phyloP scores from a whole-genome alignment of 1,284 basidiomycete genomes.

The Irpex lacteus region DNA sequence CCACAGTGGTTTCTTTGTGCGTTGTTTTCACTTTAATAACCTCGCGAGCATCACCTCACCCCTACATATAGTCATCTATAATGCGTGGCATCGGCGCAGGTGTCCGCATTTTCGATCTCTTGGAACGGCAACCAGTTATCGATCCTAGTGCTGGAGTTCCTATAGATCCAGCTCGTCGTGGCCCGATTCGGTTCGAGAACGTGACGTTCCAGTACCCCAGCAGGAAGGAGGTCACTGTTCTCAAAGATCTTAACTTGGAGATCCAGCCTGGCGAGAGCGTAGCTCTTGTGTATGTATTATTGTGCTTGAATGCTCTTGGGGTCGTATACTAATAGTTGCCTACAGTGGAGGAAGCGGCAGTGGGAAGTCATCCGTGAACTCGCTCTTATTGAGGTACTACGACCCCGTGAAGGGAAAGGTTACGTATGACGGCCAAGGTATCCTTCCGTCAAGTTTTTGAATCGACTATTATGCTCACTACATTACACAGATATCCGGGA shows the following conservation, averaged over 20 bases:
- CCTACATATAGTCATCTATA: constrained; percentile 59
- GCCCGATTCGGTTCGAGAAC: constrained; percentile 73
- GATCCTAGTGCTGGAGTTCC: constrained; percentile 58
- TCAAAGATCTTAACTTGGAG: constrained; percentile 78
- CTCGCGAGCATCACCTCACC: neutral
- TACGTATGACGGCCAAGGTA: constrained; percentile 86
- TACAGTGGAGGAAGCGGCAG: constrained; percentile 81
- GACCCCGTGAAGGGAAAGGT: constrained; percentile 84
- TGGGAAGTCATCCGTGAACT: constrained; percentile 91
- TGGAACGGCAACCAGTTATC: constrained; percentile 79
- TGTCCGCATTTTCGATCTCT: constrained; percentile 87
- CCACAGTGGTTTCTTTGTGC: constrained; percentile 42
- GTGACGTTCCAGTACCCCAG: constrained; percentile 88
- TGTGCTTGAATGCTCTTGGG: neutral
- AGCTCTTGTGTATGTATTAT: constrained; percentile 78
- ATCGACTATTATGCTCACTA: no score
- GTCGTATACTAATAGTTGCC: neutral
- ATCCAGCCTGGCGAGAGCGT: constrained; percentile 83
- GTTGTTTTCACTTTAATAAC: constrained; percentile 16
- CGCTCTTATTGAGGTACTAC: constrained; percentile 89
- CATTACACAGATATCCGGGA: constrained; percentile 68
- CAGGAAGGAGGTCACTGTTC: constrained; percentile 72
- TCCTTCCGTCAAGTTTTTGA: no score
- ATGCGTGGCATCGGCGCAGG: constrained; percentile 94
- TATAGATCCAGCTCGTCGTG: constrained; percentile 56